Evolutionary conservation across 108 stramenopile genomes (phyloP).

Genomic region (Nitzschia palea): DNA sequence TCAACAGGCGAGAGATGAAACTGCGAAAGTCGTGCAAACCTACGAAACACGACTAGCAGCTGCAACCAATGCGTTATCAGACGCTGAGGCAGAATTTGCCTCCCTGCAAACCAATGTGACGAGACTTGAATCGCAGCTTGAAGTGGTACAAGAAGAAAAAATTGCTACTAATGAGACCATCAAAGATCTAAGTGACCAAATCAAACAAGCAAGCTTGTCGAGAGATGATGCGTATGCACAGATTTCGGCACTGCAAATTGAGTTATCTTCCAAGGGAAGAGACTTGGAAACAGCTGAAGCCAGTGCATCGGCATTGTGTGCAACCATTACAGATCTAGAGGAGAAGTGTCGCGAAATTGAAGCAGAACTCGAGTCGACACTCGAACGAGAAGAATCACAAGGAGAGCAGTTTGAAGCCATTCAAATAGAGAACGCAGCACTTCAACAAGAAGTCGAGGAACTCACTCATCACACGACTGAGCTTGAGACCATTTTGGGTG

Average conservation of each 20-base stretch:
- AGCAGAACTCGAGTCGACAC: neutral
- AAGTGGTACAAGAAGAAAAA: neutral
- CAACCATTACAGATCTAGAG: neutral
- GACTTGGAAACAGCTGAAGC: neutral
- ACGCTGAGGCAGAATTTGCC: no score
- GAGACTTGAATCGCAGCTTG: neutral
- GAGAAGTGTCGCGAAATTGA: neutral
- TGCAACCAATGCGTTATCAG: no score
- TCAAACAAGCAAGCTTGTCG: neutral
- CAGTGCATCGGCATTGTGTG: neutral
- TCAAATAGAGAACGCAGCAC: neutral
- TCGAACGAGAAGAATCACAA: neutral
- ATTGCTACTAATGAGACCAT: neutral
- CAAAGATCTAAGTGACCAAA: neutral
- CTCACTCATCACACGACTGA: neutral
- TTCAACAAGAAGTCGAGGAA: neutral
- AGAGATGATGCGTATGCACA: neutral
- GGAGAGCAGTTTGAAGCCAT: neutral
- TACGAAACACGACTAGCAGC: no score
- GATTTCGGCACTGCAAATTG: neutral
- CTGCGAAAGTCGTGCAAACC: no score
- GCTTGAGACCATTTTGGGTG: neutral
- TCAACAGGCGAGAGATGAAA: no score
- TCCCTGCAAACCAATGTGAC: no score
- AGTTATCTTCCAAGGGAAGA: neutral